These are phyloP conservation scores for Beauveria scarabaeidicola DNA, from an alignment of 2,329 filamentous ascomycete genomes.

Conservation along the genomic window DNA sequence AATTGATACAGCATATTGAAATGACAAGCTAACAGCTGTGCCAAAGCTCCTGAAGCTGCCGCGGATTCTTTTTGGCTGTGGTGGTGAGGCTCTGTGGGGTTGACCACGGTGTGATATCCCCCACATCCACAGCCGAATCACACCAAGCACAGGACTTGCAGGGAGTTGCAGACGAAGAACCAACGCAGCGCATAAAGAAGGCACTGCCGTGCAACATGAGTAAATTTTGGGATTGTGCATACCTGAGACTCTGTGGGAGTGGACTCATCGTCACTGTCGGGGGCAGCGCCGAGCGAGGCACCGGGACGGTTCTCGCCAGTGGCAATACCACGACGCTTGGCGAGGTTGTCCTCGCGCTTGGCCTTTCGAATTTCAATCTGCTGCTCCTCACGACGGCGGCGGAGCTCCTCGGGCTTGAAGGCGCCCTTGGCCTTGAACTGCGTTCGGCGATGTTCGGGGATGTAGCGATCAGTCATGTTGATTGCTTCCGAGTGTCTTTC, in stretches of 20 bases:
- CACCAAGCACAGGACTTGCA: conserved; percentile 8
- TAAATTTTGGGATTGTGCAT: conserved; percentile 22
- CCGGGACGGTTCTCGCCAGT: conserved; percentile 71
- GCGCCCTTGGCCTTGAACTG: conserved; percentile 99
- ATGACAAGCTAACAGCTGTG: not conserved
- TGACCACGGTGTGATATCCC: not conserved
- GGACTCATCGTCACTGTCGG: conserved; percentile 96
- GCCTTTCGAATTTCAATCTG: conserved; percentile 98
- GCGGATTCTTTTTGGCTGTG: not conserved
- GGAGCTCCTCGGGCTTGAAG: conserved; percentile 98
- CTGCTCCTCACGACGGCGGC: conserved; percentile 95
- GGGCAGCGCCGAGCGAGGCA: conserved; percentile 75
- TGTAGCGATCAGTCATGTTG: conserved; percentile 96
- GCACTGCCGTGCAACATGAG: conserved; percentile 9
- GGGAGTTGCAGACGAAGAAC: conserved; percentile 6
- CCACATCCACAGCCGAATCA: conserved; percentile 6
- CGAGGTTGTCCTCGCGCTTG: conserved; percentile 97
- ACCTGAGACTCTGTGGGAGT: conserved; percentile 95
- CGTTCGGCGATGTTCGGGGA: conserved; percentile 96
- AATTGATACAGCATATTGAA: not conserved
- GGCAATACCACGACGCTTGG: conserved; percentile 92
- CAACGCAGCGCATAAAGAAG: not conserved
- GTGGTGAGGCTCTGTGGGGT: conserved; percentile 3
- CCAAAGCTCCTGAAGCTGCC: not conserved
- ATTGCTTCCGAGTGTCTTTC: conserved; percentile 24